Percentiles rank a stretch among this genome's conserved stretches.
Evolutionary conservation across 192 early-diverging fungal genomes (phyloP).

Genomic region (Backusella sp.): DNA sequence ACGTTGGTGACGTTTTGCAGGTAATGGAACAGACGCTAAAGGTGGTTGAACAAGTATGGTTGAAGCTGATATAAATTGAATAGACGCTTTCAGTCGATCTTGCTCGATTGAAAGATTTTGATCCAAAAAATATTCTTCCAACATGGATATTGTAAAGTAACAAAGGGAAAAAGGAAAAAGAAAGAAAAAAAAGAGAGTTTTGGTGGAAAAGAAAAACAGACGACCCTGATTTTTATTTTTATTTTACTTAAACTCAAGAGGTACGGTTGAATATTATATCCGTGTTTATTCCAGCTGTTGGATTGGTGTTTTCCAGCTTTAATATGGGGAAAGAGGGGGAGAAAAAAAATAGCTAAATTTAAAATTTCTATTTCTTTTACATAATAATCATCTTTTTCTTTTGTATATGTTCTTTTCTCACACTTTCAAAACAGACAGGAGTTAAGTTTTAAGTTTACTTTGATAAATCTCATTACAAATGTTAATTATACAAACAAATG

Average conservation of each 20-base stretch:
- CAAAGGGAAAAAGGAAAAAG: neutral
- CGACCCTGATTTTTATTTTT: neutral
- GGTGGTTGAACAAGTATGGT: slow-evolving; percentile 11
- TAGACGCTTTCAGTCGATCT: neutral
- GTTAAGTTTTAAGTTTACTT: neutral
- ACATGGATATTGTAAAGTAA: neutral
- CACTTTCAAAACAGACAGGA: neutral
- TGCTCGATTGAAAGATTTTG: neutral
- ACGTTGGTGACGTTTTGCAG: slow-evolving; percentile 24
- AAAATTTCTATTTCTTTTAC: neutral
- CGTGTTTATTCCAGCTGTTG: neutral
- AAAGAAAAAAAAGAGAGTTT: slow-evolving; percentile 6
- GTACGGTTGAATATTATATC: neutral
- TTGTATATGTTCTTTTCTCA: neutral
- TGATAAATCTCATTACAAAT: neutral
- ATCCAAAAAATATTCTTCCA: slow-evolving; percentile 15
- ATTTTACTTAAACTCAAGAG: neutral
- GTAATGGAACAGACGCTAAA: slow-evolving; percentile 29
- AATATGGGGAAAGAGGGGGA: neutral
- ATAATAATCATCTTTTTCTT: neutral
- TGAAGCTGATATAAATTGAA: neutral
- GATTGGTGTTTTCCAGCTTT: too few relatives aligned
- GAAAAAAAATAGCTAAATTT: neutral
- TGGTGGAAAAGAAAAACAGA: neutral
- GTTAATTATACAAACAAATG: neutral